Percentiles rank a stretch among this genome's conserved stretches.
Evolutionary conservation across 1,284 basidiomycete genomes (phyloP).

Genomic region (Ustilago nuda): DNA sequence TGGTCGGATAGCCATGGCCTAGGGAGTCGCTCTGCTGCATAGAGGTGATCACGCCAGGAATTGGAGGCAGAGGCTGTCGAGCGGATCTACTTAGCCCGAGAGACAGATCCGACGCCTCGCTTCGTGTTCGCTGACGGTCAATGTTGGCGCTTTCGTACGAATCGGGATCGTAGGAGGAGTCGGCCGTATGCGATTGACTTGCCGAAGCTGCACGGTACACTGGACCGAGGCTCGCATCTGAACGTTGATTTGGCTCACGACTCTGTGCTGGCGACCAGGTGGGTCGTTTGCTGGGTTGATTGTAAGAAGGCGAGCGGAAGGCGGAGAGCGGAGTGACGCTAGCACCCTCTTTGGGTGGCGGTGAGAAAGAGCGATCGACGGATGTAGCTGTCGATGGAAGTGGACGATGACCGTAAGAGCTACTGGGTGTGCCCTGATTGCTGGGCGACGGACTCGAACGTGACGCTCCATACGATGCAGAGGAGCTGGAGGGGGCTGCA

Average conservation of each 20-base stretch:
- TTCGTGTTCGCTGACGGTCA: conserved; percentile 36
- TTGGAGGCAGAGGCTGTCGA: conserved; percentile 45
- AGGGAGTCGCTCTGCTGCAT: conserved; percentile 9
- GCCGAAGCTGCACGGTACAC: conserved; percentile 27
- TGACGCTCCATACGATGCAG: conserved; percentile 26
- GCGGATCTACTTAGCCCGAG: conserved; percentile 18
- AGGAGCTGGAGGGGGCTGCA: conserved; percentile 18
- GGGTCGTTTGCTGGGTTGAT: conserved; percentile 17
- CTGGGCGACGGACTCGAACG: conserved; percentile 42
- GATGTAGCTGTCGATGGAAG: conserved; percentile 34
- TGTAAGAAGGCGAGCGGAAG: conserved; percentile 36
- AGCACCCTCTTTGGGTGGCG: conserved; percentile 22
- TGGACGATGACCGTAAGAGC: conserved; percentile 32
- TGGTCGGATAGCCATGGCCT: conserved; percentile 17
- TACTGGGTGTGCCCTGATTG: conserved; percentile 27
- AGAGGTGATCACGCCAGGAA: conserved; percentile 14
- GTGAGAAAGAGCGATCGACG: conserved; percentile 40
- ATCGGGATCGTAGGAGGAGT: conserved; percentile 37
- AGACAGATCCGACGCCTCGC: conserved; percentile 41
- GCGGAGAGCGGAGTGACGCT: conserved; percentile 36
- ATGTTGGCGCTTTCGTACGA: conserved; percentile 7
- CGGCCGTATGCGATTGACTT: conserved; percentile 20
- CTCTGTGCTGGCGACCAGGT: conserved; percentile 18
- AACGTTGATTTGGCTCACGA: conserved; percentile 15
- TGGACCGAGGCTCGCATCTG: conserved; percentile 10